These are phyloP conservation scores for Picea abies DNA, from an alignment of 83 land plant genomes.

Conservation along the genomic window DNA sequence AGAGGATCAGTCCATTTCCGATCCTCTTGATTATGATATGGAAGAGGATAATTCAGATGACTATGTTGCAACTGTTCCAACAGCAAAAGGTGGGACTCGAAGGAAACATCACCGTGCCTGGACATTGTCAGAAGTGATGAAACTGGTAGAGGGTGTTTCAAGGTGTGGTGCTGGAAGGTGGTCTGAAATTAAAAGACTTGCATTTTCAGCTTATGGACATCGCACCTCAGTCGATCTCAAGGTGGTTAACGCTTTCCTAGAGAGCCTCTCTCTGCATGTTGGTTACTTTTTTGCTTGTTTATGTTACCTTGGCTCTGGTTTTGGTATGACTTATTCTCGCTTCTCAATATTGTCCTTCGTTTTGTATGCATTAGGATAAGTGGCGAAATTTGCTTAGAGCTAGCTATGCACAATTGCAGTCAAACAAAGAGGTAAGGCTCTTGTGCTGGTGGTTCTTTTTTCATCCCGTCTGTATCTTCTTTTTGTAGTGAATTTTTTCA, in stretches of 20 bases:
- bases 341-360: not conserved
- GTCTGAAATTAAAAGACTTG: slow-evolving; percentile 91
- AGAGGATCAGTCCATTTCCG: not conserved
- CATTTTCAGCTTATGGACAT: slow-evolving; percentile 71
- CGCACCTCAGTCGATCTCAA: slow-evolving; percentile 95
- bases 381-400: slow-evolving; percentile 79
- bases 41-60: slow-evolving; percentile 41
- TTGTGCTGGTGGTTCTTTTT: not conserved
- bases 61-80: slow-evolving; percentile 44
- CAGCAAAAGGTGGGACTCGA: slow-evolving; percentile 66
- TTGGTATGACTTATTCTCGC: not conserved
- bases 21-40: slow-evolving; percentile 7
- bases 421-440: slow-evolving; percentile 36
- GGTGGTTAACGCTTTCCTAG: slow-evolving; percentile 35
- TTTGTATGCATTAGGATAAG: slow-evolving; percentile 46
- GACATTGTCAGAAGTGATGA: slow-evolving; percentile 90
- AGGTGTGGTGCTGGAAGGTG: slow-evolving; percentile 95
- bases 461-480: not conserved
- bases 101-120: slow-evolving; percentile 98
- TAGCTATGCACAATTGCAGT: slow-evolving; percentile 35
- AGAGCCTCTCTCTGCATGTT: not conserved
- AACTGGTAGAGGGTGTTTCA: slow-evolving; percentile 89
- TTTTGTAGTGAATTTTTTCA: not conserved
- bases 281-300: not conserved
- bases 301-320: not conserved